These are phyloP conservation scores for Bruguiera sexangula DNA, from an alignment of 345 rosid genomes.

Conservation along the genomic window DNA sequence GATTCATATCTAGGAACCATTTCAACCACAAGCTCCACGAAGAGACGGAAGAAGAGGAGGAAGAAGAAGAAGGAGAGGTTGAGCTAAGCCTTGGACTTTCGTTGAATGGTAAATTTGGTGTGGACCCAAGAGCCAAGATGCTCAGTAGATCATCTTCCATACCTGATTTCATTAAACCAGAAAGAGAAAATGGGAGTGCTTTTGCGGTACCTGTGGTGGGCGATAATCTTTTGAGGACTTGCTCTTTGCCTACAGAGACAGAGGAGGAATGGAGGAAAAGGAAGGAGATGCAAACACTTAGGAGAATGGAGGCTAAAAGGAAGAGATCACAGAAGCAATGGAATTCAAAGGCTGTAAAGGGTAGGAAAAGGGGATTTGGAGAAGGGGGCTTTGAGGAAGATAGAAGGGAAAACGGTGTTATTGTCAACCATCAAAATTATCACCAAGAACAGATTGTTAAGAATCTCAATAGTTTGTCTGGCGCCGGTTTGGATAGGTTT, in stretches of 20 bases:
- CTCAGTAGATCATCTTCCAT: constrained; percentile 57
- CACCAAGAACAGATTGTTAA: constrained; percentile 4
- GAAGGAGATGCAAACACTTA: constrained; percentile 55
- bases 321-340: constrained; percentile 68
- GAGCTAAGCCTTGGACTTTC: constrained; percentile 79
- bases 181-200: constrained; percentile 15
- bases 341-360: constrained; percentile 33
- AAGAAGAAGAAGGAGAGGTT: constrained; percentile 36
- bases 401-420: constrained; percentile 14
- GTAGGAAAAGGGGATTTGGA: constrained; percentile 15
- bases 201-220: constrained; percentile 18
- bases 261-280: constrained; percentile 74
- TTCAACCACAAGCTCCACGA: constrained; percentile 12
- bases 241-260: constrained; percentile 60
- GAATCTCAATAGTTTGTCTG: constrained; percentile 4
- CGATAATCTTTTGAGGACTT: constrained; percentile 44
- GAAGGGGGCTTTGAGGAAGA: constrained; percentile 33
- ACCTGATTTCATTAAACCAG: constrained; percentile 46
- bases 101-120: constrained; percentile 75
- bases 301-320: constrained; percentile 78
- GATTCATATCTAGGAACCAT: constrained; percentile 33
- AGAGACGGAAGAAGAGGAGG: constrained; percentile 28
- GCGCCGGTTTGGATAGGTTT: constrained; percentile 11
- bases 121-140: constrained; percentile 55
- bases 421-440: neutral